Evolutionary conservation across 2,329 filamentous ascomycete species (phyloP).

Genomic region (Nigrograna mackinnonii): DNA sequence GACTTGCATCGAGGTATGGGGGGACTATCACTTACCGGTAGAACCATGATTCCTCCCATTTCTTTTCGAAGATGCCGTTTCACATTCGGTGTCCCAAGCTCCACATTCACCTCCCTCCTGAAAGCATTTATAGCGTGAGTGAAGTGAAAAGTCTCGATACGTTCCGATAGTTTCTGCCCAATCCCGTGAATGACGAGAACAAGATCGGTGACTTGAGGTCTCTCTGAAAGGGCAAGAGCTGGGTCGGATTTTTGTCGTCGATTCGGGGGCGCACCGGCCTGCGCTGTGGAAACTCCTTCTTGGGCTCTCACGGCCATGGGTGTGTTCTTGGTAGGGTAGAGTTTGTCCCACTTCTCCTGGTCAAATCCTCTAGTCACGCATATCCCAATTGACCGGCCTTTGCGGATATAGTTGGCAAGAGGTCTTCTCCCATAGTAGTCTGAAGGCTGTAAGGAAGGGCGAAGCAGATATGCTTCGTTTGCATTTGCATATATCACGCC

Average conservation of each 20-base stretch:
- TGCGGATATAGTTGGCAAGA: constrained; percentile 77
- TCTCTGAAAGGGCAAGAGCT: constrained; percentile 66
- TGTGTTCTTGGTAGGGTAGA: constrained; percentile 61
- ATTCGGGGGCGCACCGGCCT: constrained; percentile 46
- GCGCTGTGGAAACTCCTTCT: constrained; percentile 49
- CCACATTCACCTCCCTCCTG: constrained; percentile 81
- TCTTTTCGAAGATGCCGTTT: constrained; percentile 73
- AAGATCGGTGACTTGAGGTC: constrained; percentile 78
- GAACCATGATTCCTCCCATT: constrained; percentile 89
- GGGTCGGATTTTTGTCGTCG: constrained; percentile 52
- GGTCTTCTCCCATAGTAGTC: constrained; percentile 82
- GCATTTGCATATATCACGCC: constrained; percentile 86
- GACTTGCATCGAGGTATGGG: too few relatives aligned
- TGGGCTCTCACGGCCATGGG: constrained; percentile 45
- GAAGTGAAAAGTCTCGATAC: constrained; percentile 95
- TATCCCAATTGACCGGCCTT: constrained; percentile 79
- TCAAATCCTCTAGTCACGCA: constrained; percentile 91
- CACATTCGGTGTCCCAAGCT: constrained; percentile 75
- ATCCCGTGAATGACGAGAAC: constrained; percentile 94
- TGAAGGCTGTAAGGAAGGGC: constrained; percentile 83
- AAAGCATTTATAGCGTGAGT: constrained; percentile 95
- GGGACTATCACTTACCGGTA: constrained; percentile 65
- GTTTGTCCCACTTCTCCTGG: constrained; percentile 71
- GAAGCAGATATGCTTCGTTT: constrained; percentile 79
- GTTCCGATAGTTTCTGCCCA: constrained; percentile 91